phyloP scores from a whole-genome alignment of 2,329 filamentous ascomycete species.

The Aspergillus pseudoterreus region DNA sequence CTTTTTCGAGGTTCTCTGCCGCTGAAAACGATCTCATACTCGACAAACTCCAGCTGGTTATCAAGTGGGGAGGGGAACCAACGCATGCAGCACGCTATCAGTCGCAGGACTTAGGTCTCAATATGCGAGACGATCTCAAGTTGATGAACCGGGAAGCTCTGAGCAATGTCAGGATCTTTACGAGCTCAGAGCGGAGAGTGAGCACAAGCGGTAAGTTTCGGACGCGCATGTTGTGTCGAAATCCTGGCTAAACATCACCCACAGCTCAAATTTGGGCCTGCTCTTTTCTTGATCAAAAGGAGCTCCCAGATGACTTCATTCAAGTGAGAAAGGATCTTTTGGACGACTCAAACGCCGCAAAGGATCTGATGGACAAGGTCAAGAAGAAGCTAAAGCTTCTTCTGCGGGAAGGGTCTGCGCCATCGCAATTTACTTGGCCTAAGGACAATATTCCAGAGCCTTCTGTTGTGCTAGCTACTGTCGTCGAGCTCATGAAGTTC shows the following conservation, averaged over 20 bases:
- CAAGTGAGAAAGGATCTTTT: conserved; percentile 89
- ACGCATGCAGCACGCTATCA: conserved; percentile 97
- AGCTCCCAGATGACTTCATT: conserved; percentile 81
- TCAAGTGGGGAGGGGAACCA: conserved; percentile 98
- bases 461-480: conserved; percentile 83
- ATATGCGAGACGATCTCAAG: conserved; percentile 91
- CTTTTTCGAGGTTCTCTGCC: conserved; percentile 89
- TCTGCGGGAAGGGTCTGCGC: conserved; percentile 85
- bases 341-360: conserved; percentile 96
- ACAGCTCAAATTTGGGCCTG: conserved; percentile 87
- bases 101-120: conserved; percentile 88
- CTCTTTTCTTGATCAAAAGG: conserved; percentile 82
- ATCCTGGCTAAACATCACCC: conserved; percentile 8
- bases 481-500: conserved; percentile 96
- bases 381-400: conserved; percentile 98
- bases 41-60: conserved; percentile 94
- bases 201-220: conserved; percentile 66
- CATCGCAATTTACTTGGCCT: conserved; percentile 97
- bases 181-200: conserved; percentile 89
- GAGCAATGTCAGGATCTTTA: conserved; percentile 91
- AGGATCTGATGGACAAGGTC: conserved; percentile 99
- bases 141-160: conserved; percentile 89
- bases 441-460: conserved; percentile 87
- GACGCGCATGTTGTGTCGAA: neutral
- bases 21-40: conserved; percentile 88